Conservation (phyloP, 192 early-diverging fungal species). For the Mortierella antarctica region DNA sequence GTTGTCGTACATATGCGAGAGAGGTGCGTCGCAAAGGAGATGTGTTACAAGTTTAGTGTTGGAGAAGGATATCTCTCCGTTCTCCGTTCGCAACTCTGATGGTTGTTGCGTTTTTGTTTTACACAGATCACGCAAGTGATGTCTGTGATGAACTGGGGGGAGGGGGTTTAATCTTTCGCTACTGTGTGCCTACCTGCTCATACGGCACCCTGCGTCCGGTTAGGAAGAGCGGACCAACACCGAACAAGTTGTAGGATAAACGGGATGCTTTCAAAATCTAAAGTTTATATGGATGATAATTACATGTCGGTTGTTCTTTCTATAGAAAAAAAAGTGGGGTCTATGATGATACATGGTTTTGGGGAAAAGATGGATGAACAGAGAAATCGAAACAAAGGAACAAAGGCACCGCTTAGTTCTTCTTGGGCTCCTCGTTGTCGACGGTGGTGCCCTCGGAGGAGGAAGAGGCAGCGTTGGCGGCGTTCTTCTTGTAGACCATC, state of each 20-base stretch:
- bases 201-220: background rate
- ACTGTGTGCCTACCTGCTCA: background rate
- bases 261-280: background rate
- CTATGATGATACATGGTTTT: conserved; percentile 25
- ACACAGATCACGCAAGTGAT: too few relatives aligned
- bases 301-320: conserved; percentile 5
- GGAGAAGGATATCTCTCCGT: too few relatives aligned
- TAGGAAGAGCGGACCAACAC: too few relatives aligned
- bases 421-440: conserved; percentile 52
- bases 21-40: too few relatives aligned
- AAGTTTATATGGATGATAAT: conserved; percentile 3
- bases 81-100: too few relatives aligned
- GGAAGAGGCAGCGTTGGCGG: conserved; percentile 29
- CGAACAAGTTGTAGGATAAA: too few relatives aligned
- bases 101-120: too few relatives aligned
- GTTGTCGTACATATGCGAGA: too few relatives aligned
- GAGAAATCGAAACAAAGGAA: conserved; percentile 1
- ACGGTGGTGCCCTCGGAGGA: conserved; percentile 48
- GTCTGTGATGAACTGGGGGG: too few relatives aligned
- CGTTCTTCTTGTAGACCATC: conserved; percentile 92
- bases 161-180: too few relatives aligned
- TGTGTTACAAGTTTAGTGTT: too few relatives aligned
- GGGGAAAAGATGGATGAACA: conserved; percentile 2
- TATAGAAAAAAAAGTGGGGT: conserved; percentile 1
- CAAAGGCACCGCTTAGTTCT: conserved; percentile 22